Conservation (phyloP, 495 filamentous ascomycete species). For the Penicillium cinerascens region DNA sequence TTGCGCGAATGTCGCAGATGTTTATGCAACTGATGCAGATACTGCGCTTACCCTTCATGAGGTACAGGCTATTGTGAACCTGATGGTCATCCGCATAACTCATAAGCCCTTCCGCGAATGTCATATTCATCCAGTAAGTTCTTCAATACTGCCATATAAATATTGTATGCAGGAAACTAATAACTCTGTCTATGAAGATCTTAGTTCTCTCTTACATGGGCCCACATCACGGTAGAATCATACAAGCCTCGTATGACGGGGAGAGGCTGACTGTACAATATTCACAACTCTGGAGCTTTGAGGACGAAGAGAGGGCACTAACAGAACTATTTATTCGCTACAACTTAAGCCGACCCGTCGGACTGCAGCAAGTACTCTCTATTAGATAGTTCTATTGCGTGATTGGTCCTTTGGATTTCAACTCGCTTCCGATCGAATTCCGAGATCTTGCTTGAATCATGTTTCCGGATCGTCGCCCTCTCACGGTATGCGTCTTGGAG, state of each 20-base stretch:
- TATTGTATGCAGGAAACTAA: too few relatives aligned
- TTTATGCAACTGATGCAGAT: not conserved
- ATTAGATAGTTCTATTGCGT: too few relatives aligned
- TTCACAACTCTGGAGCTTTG: slow-evolving; percentile 11
- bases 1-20: too few relatives aligned
- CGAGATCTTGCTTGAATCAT: too few relatives aligned
- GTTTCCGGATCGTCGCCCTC: too few relatives aligned
- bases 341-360: too few relatives aligned
- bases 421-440: too few relatives aligned
- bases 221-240: slow-evolving; percentile 8
- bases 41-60: slow-evolving; percentile 3
- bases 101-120: not conserved
- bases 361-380: too few relatives aligned
- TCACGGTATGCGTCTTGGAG: too few relatives aligned
- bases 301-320: not conserved
- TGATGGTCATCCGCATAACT: slow-evolving; percentile 1
- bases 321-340: slow-evolving; percentile 10
- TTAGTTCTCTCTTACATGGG: slow-evolving; percentile 23
- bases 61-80: slow-evolving; percentile 1
- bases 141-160: not conserved
- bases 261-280: slow-evolving; percentile 8
- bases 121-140: slow-evolving; percentile 5
- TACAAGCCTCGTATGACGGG: slow-evolving; percentile 9
- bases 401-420: too few relatives aligned
- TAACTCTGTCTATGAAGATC: slow-evolving; percentile 36